phyloP scores from a whole-genome alignment of 257 asterid genomes.

The Solanum neorickii region DNA sequence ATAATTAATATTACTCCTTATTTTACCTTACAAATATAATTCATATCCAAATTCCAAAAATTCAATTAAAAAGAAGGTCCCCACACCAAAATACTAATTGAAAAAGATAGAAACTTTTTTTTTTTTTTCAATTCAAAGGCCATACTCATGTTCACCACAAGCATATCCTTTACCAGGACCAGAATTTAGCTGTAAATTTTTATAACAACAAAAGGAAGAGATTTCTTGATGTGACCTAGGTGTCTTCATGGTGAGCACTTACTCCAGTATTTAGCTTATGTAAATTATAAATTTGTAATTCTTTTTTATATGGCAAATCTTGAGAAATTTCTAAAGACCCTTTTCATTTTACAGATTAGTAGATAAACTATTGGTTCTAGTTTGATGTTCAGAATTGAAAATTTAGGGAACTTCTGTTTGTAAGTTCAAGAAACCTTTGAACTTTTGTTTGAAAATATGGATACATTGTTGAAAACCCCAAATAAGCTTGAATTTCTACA shows the following conservation, averaged over 20 bases:
- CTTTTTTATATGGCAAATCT: neutral
- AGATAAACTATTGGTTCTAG: neutral
- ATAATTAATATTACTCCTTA: neutral
- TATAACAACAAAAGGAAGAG: neutral
- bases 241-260: neutral
- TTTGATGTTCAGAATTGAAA: neutral
- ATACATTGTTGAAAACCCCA: conserved; percentile 62
- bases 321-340: neutral
- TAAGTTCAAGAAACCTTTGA: conserved; percentile 3
- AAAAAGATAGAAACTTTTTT: neutral
- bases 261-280: neutral
- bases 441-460: conserved; percentile 34
- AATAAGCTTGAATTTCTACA: conserved; percentile 66
- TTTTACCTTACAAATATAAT: no score
- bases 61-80: neutral
- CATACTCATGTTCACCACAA: neutral
- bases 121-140: neutral
- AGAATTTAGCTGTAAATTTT: neutral
- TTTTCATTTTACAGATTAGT: neutral
- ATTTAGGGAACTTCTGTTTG: neutral
- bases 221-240: neutral
- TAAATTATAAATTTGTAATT: neutral
- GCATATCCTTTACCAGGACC: neutral
- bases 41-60: neutral
- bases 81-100: neutral